A percentile compares a stretch with the other conserved stretches of the same genome.
These are phyloP conservation scores for Candida tammaniensis DNA, from an alignment of 805 yeast genomes.

Conservation along the genomic window DNA sequence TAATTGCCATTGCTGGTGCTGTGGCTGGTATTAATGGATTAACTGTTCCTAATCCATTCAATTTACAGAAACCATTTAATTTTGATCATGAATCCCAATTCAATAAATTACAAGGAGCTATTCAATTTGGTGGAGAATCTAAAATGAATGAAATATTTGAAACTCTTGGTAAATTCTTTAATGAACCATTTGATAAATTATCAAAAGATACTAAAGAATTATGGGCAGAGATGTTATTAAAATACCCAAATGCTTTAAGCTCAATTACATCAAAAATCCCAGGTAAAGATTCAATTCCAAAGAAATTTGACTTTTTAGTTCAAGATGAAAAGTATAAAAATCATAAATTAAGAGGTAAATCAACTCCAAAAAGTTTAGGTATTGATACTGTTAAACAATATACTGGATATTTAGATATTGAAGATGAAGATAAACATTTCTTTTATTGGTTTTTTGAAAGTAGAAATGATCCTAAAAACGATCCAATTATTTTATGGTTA, in stretches of 20 bases:
- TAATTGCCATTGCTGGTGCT: conserved; percentile 16
- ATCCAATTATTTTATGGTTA: conserved; percentile 34
- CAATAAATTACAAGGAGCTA: neutral
- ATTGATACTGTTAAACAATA: conserved; percentile 80
- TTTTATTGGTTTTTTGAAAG: conserved; percentile 46
- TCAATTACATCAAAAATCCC: conserved; percentile 54
- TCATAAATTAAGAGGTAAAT: conserved; percentile 58
- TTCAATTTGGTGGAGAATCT: conserved; percentile 13
- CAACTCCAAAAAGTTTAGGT: conserved; percentile 66
- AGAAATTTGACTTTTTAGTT: conserved; percentile 34
- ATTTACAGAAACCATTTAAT: conserved; percentile 10
- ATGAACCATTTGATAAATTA: conserved; percentile 48
- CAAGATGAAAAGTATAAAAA: conserved; percentile 38
- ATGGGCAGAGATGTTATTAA: conserved; percentile 64
- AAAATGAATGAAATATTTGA: conserved; percentile 31
- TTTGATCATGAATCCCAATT: conserved; percentile 5
- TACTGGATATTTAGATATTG: conserved; percentile 82
- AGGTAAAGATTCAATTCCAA: conserved; percentile 43
- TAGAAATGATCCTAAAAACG: conserved; percentile 40
- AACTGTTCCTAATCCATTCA: conserved; percentile 17
- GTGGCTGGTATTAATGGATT: conserved; percentile 18
- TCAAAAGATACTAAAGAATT: conserved; percentile 47
- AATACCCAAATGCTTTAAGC: conserved; percentile 55
- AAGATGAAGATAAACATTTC: conserved; percentile 62
- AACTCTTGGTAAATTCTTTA: conserved; percentile 50